These are phyloP conservation scores for Calonectria naviculata DNA, from an alignment of 2,329 filamentous ascomycete species.

Conservation along the genomic window DNA sequence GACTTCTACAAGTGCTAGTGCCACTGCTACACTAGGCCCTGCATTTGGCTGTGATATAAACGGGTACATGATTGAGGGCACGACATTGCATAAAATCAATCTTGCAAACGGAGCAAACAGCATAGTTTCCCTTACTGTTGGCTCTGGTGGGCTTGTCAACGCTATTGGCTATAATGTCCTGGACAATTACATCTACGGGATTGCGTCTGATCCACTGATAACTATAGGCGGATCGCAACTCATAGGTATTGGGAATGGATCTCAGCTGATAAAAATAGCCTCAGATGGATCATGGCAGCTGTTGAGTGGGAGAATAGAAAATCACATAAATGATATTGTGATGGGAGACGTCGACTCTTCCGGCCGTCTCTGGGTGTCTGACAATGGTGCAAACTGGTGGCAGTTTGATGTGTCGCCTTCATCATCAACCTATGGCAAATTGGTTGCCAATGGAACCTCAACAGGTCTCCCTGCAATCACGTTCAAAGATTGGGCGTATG, in stretches of 20 bases:
- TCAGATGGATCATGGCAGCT: constrained; percentile 33
- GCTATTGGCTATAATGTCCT: not conserved
- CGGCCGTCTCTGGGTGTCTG: constrained; percentile 36
- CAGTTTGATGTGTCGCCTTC: constrained; percentile 32
- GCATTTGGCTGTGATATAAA: not conserved
- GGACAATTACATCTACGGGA: constrained; percentile 37
- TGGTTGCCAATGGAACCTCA: constrained; percentile 26
- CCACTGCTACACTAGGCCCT: not conserved
- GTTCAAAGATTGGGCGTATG: constrained; percentile 35
- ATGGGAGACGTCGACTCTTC: constrained; percentile 38
- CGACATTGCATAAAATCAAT: not conserved
- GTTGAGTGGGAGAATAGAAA: constrained; percentile 23
- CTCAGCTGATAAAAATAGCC: constrained; percentile 36
- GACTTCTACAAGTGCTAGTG: not conserved
- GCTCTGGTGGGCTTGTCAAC: too few species aligned
- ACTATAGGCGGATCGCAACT: not conserved
- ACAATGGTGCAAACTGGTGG: constrained; percentile 37
- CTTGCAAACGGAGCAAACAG: not conserved
- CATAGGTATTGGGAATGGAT: constrained; percentile 19
- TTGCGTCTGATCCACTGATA: not conserved
- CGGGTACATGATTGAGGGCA: not conserved
- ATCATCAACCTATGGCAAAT: constrained; percentile 32
- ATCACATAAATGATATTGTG: constrained; percentile 23
- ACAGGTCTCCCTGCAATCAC: constrained; percentile 2
- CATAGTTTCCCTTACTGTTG: constrained; percentile 8